Conservation (phyloP, 2,329 filamentous ascomycete species). For the Dryadomyces quercus-mongolicae region DNA sequence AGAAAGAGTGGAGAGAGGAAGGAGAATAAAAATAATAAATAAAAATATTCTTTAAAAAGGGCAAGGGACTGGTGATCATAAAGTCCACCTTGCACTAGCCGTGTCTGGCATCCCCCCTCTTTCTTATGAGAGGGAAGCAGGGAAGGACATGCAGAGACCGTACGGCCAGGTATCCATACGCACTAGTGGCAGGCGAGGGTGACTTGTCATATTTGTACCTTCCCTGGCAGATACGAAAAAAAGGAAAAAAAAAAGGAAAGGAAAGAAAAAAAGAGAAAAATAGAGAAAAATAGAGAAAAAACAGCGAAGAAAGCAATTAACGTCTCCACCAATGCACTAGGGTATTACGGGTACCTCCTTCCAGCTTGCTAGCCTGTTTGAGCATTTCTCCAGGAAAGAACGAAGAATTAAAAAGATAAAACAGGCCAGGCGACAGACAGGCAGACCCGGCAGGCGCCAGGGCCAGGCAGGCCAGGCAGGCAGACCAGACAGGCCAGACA, state of each 20-base stretch:
- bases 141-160: not conserved
- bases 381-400: not conserved
- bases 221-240: not conserved
- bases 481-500: no score
- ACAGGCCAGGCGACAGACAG: not conserved
- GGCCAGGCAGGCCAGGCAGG: no score
- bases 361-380: not conserved
- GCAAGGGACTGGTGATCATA: constrained; percentile 9
- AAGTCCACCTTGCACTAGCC: not conserved
- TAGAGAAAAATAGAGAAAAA: not conserved
- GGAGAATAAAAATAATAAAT: not conserved
- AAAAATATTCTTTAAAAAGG: constrained; percentile 1
- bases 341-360: constrained; percentile 2
- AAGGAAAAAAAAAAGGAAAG: not conserved
- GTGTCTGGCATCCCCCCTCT: constrained; percentile 1
- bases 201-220: not conserved
- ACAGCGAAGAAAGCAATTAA: not conserved
- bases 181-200: not conserved
- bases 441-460: no score
- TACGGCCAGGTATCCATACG: constrained; percentile 1
- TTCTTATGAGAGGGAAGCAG: not conserved
- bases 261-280: no score
- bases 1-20: not conserved
- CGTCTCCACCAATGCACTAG: not conserved
- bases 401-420: not conserved